Evolutionary conservation across 768 basidiomycete species (phyloP), one percentile per base, ranked within the genome.

Genomic region (Lentinula boryana): DNA sequence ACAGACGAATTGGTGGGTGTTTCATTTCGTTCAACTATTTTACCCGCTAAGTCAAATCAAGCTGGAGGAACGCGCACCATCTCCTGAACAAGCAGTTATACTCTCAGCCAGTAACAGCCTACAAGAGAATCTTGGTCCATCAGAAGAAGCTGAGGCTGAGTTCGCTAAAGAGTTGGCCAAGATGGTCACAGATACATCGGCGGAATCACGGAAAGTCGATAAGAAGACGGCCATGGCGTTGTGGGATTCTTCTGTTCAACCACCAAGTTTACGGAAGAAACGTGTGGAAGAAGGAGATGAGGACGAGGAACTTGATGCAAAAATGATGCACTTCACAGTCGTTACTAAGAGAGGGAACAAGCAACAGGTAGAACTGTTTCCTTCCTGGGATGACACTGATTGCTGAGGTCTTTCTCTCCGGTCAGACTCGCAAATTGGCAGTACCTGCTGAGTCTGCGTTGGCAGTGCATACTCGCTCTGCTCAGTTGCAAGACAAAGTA

Each of bases 81-180:
- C 92, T 13, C 93, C 93, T 4, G 93, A 95, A n/a, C 75, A 85
- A 53, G 83, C 89, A 10, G 81, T 94, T 10, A 79, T 94, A 46
- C 81, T 88, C 36, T 85, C 86, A 32, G 74, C 80, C 32, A 77
- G 75, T 63, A 80, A 77, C 62, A 79, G 73, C 60, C 69, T 75
- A 12, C 84, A 88, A 65, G 93, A 95, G 68, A 78, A 80, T 60
- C 77, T 92, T 43, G 93, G 93, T 6, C 90, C 92, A 1, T 86
- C 89, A 8, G 88, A 93, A 64, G 94, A 95, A 68, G 93, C 90
- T 18, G 91, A 96, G 51, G 90, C 87, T 2, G 96, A 95, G 36
- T 99, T 99, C 68, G 91, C 89, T 8, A 93, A 93, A 70, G 97
- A 98, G 70, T 82, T 99, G 18, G 94, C 96, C 2, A 98, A 91